Percentiles rank a stretch among this genome's conserved stretches.
Evolutionary conservation across 108 stramenopile genomes (phyloP).

Genomic region (Discostella pseudostelligera): DNA sequence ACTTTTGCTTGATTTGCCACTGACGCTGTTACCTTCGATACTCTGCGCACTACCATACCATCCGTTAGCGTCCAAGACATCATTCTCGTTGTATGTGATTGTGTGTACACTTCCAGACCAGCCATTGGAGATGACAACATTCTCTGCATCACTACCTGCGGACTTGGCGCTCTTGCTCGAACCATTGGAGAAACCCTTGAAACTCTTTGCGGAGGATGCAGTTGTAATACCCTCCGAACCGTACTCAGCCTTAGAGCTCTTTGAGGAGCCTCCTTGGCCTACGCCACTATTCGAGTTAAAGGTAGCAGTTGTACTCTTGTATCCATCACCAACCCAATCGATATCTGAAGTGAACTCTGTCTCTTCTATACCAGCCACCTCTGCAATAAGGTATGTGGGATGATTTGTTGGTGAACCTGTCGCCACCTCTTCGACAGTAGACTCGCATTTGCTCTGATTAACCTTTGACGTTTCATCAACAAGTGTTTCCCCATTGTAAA

Average conservation of each 20-base stretch:
- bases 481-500: neutral
- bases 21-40: neutral
- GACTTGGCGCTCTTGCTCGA: slow-evolving; percentile 4
- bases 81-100: neutral
- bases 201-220: neutral
- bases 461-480: neutral
- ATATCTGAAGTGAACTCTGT: neutral
- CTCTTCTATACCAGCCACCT: neutral
- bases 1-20: neutral
- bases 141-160: neutral
- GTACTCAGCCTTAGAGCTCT: neutral
- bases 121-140: neutral
- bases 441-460: slow-evolving; percentile 2
- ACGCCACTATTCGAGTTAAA: neutral
- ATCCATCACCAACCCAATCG: neutral
- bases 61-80: neutral
- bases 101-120: neutral
- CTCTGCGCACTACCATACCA: neutral
- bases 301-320: neutral
- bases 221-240: neutral
- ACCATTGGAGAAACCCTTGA: neutral
- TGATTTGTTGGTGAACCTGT: neutral
- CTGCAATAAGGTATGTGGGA: neutral
- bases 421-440: neutral
- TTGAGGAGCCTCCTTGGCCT: neutral